Base-by-base conservation (phyloP, 2,329 filamentous ascomycete genomes). In the Exophiala viscosa region DNA sequence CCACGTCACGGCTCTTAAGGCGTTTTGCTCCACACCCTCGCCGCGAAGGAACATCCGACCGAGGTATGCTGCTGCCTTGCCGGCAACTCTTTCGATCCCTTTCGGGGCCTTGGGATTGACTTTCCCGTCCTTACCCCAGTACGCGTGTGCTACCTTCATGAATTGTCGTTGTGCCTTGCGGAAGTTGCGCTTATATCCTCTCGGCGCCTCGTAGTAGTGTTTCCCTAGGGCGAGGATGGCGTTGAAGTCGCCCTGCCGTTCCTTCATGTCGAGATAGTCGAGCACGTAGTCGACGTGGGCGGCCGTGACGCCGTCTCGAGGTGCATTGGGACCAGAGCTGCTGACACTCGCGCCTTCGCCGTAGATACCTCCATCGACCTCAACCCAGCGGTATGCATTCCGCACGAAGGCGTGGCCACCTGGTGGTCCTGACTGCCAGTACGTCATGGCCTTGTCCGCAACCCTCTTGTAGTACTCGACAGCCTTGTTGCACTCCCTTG, bases 341-440 rank as follows among this genome's bases (percentile, higher is more conserved):
- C 86, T 86, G 35, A 86, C 88, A 66, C 92, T 97, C 10, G 93
- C 93, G 3, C 93, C 95, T 70, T 96, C 90, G 42, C 93, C 95
- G 67, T 96, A 99, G 5, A 96, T 87, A 39, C 93, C 93, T 6
- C 93, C 95, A 28, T 86, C 76, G 44, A 96, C 90, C 65, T 99
- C 95, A 3, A 90, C 88, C 63, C 96, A 87, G 51, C 89, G 83
- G 73, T 88, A 95, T 5, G 86, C 83, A 65, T 96, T 87, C 28
- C 82, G 80, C 2, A 86, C 77, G 77, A 95, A 85, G 31, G 81
- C 77, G 71, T 87, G 85, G 3, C 93, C 93, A 9, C 92, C 92
- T 0, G 93, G 92, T 1, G 93, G 92, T 0, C 93, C 95, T 3
- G 90, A 90, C 41, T 89, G 83, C 68, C 90, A 89, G 81, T 90